phyloP scores from a whole-genome alignment of 1,139 yeast genomes.

The Ogataea hybrid region DNA sequence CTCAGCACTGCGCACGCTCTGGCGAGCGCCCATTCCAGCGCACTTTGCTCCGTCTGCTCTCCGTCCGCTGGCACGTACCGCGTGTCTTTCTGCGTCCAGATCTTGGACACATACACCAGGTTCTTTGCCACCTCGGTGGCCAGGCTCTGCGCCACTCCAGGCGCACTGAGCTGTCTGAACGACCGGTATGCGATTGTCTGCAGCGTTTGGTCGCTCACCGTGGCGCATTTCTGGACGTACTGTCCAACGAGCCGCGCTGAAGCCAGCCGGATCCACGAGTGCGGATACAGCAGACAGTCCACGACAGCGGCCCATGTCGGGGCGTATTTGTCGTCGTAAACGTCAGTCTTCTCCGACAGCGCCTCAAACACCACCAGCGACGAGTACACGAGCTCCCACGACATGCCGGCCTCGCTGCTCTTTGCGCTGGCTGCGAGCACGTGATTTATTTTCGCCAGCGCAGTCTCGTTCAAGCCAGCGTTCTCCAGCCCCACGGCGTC shows the following conservation, averaged over 20 bases:
- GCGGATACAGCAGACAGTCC: constrained; percentile 72
- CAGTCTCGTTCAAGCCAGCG: constrained; percentile 36
- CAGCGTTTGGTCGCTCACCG: constrained; percentile 38
- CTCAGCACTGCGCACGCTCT: constrained; percentile 64
- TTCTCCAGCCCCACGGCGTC: constrained; percentile 48
- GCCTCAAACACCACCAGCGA: constrained; percentile 55
- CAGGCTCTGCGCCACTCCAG: constrained; percentile 61
- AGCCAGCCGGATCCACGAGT: constrained; percentile 83
- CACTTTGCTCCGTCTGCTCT: constrained; percentile 33
- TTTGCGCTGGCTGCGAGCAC: constrained; percentile 36
- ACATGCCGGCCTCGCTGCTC: constrained; percentile 36
- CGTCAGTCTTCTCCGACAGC: constrained; percentile 35
- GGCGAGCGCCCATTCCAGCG: constrained; percentile 61
- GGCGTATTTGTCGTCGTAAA: constrained; percentile 29
- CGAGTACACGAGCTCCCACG: constrained; percentile 80
- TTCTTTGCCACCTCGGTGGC: constrained; percentile 69
- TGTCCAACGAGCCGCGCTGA: constrained; percentile 61
- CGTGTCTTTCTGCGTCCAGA: constrained; percentile 55
- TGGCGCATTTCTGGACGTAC: constrained; percentile 40
- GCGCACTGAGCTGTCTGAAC: constrained; percentile 80
- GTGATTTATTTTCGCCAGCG: constrained; percentile 19
- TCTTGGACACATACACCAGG: constrained; percentile 56
- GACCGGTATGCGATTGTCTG: constrained; percentile 68
- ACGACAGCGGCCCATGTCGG: constrained; percentile 55
- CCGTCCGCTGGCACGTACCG: constrained; percentile 34